Evolutionary conservation across 805 yeast species (phyloP), one percentile per base, ranked within the genome.

Genomic region (Brettanomyces naardenensis): DNA sequence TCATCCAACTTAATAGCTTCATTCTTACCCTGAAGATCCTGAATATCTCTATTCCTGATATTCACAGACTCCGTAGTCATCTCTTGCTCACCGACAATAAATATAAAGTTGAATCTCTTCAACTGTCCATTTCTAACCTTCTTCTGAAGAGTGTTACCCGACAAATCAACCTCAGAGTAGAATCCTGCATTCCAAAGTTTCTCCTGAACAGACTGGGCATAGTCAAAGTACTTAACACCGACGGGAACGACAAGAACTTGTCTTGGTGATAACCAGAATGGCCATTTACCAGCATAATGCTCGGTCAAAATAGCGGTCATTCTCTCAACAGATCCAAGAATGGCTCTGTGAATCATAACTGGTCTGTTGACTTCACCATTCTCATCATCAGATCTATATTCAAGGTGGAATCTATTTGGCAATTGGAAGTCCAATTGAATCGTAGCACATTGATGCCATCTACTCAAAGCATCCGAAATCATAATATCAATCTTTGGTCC

Each of bases 211-310:
- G 76, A 68, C 62, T 81, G 79, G 31, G 97, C 99, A 58, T 92
- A 92, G 47, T 80, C 95, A 56, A 71, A 78, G 71, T 81, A 90
- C 64, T 85, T 87, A 47, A 84, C 94, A 57, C 96, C 97, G 52
- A 92, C 97, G 51, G 98, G 98, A 22, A 92, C 92, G 54, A 92
- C 94, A 53, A 90, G 71, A 41, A 90, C 75, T 69, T 92, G 99
- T 70, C 98, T 83, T 56, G 99, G 99, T n/a, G 97, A 89, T 59
- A 92, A 73, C 98, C 98, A 92, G 75, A 92, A 86, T 57, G 99
- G 99, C 99, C 99, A 92, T 63, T 88, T 92, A 56, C 99, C 99
- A 59, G 89, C 95, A 67, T 73, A 92, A 69, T 92, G 98, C 67
- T 92, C 99, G 42, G 95, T 89, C 64, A 92, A 78, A 53, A 92